Conservation (phyloP, 768 basidiomycete genomes). For the Leccinum ochraceum region DNA sequence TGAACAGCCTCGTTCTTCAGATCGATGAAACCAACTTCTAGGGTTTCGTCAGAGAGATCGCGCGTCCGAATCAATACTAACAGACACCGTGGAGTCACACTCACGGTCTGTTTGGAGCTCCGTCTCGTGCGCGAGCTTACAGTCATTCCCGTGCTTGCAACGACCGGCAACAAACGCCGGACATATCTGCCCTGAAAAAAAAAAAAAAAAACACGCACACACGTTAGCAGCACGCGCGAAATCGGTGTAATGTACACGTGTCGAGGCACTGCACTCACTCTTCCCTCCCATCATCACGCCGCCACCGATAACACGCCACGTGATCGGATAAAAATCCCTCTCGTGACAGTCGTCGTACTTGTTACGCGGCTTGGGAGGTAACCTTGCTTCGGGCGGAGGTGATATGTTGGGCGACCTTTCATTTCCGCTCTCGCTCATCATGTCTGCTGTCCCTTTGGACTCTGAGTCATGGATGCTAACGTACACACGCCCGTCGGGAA, state of each 20-base stretch:
- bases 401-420: background rate
- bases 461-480: constrained; percentile 47
- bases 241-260: background rate
- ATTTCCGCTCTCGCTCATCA: background rate
- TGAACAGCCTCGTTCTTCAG: constrained; percentile 11
- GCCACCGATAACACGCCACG: constrained; percentile 78
- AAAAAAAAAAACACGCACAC: background rate
- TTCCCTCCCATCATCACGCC: constrained; percentile 65
- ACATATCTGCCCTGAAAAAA: constrained; percentile 26
- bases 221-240: constrained; percentile 2
- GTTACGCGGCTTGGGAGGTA: constrained; percentile 31
- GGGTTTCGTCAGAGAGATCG: background rate
- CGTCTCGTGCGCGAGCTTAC: constrained; percentile 35
- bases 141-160: constrained; percentile 30
- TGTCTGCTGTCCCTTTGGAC: background rate
- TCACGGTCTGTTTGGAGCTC: constrained; percentile 26
- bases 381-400: constrained; percentile 8
- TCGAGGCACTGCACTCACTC: constrained; percentile 25
- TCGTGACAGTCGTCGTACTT: constrained; percentile 39
- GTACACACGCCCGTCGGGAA: constrained; percentile 2
- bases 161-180: constrained; percentile 26
- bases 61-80: background rate
- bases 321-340: constrained; percentile 61
- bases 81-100: constrained; percentile 10
- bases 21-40: constrained; percentile 24